phyloP scores from a whole-genome alignment of 2,329 filamentous ascomycete genomes.

The Fusarium tupiense region DNA sequence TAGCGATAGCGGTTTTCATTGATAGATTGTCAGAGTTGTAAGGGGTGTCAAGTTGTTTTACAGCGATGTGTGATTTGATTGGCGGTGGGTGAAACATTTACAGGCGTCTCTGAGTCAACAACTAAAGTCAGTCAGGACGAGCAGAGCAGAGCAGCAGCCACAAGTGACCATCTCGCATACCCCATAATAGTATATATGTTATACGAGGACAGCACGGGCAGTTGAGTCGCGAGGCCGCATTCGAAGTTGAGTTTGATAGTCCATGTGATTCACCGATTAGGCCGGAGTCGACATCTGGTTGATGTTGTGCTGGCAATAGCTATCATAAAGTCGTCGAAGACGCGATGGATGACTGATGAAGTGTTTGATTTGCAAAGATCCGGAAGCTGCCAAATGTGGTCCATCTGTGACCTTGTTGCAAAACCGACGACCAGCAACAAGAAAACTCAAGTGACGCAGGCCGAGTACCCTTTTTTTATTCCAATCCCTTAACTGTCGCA shows the following conservation, averaged over 20 bases:
- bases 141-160: constrained; percentile 29
- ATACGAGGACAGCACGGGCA: constrained; percentile 45
- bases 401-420: constrained; percentile 51
- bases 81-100: constrained; percentile 47
- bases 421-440: constrained; percentile 51
- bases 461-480: constrained; percentile 49
- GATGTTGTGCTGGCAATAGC: constrained; percentile 48
- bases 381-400: constrained; percentile 53
- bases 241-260: constrained; percentile 48
- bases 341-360: constrained; percentile 52
- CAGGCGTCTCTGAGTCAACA: constrained; percentile 45
- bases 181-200: constrained; percentile 39
- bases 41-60: constrained; percentile 45
- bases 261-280: constrained; percentile 48
- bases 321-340: constrained; percentile 52
- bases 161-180: constrained; percentile 38
- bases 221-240: constrained; percentile 46
- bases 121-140: constrained; percentile 43
- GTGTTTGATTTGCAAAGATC: constrained; percentile 53
- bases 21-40: constrained; percentile 32
- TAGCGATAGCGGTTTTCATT: constrained; percentile 18
- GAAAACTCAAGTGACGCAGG: constrained; percentile 48
- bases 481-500: constrained; percentile 51
- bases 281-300: constrained; percentile 49
- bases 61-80: constrained; percentile 44